Evolutionary conservation across 306 rosid genomes (phyloP).

Genomic region (Cicer chorassanicum): DNA sequence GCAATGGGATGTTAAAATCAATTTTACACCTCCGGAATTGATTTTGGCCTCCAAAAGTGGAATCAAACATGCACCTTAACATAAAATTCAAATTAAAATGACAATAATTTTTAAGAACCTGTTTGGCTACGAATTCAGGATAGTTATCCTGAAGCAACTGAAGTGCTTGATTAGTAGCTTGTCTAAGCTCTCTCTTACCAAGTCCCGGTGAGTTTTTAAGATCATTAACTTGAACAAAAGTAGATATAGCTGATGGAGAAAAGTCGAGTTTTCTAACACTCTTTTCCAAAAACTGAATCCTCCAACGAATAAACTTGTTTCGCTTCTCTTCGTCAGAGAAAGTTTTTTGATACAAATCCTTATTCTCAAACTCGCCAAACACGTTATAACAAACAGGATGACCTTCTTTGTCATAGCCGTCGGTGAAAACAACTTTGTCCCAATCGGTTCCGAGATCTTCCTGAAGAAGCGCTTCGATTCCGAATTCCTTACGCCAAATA

Average conservation of each 20-base stretch:
- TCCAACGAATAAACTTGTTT: constrained; percentile 76
- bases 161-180: constrained; percentile 81
- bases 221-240: constrained; percentile 78
- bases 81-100: too few species aligned
- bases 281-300: constrained; percentile 80
- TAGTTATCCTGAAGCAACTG: constrained; percentile 84
- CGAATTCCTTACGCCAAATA: constrained; percentile 73
- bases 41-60: too few species aligned
- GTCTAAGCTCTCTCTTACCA: constrained; percentile 71
- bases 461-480: constrained; percentile 58
- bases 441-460: constrained; percentile 67
- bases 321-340: constrained; percentile 85
- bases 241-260: constrained; percentile 59
- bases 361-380: constrained; percentile 72
- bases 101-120: constrained; percentile 39
- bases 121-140: constrained; percentile 90
- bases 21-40: too few species aligned
- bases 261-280: constrained; percentile 69
- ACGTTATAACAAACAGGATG: constrained; percentile 87
- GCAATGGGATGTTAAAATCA: too few species aligned
- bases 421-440: constrained; percentile 64
- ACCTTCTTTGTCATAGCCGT: constrained; percentile 70
- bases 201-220: constrained; percentile 82
- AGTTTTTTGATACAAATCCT: constrained; percentile 71
- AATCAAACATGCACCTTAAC: too few species aligned